Conservation (phyloP, 2,329 filamentous ascomycete genomes). For the Aspergillus piperis region DNA sequence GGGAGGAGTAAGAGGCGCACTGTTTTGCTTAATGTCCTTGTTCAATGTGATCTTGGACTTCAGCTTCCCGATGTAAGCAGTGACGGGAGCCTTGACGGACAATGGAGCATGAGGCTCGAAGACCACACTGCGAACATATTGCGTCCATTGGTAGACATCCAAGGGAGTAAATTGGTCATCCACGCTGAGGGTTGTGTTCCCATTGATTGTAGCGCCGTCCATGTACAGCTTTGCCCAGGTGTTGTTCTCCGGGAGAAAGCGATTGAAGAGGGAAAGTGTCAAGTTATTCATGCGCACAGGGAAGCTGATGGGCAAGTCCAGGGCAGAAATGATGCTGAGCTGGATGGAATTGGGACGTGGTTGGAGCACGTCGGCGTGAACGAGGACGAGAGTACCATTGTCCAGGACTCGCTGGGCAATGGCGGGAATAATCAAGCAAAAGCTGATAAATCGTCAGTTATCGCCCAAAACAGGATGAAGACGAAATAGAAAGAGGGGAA, state of each 20-base stretch:
- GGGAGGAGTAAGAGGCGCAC: constrained; percentile 24
- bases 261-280: constrained; percentile 36
- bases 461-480: not conserved
- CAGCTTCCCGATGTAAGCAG: constrained; percentile 33
- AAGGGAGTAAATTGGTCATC: constrained; percentile 27
- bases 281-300: constrained; percentile 41
- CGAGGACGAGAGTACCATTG: constrained; percentile 39
- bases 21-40: constrained; percentile 36
- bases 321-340: constrained; percentile 37
- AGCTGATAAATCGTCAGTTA: constrained; percentile 29
- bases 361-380: constrained; percentile 36
- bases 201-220: constrained; percentile 31
- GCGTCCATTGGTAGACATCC: constrained; percentile 30
- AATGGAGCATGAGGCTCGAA: constrained; percentile 29
- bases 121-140: constrained; percentile 37
- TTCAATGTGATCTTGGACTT: constrained; percentile 38
- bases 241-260: constrained; percentile 27
- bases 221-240: constrained; percentile 32
- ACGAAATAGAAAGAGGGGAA: too few relatives aligned
- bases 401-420: constrained; percentile 44
- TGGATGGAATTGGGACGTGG: constrained; percentile 35
- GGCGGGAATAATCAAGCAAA: constrained; percentile 43
- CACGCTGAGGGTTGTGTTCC: constrained; percentile 37
- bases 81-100: constrained; percentile 31
- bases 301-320: constrained; percentile 39